Conservation (phyloP, 495 filamentous ascomycete genomes). For the Tuber magnatum region DNA sequence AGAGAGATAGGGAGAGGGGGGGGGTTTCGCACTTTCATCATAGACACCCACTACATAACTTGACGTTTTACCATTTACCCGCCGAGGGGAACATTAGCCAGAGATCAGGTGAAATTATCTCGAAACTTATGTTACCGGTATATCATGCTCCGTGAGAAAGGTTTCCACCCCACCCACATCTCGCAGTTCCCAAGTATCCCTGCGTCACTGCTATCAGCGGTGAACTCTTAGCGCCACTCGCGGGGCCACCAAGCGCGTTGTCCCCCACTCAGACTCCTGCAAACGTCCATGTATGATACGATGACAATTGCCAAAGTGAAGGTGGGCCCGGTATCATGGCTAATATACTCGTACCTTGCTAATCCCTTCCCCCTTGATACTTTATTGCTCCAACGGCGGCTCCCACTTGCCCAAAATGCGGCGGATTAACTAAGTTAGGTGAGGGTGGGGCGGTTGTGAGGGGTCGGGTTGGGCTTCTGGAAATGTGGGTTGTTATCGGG, state of each 20-base stretch:
- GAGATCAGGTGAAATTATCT: not conserved
- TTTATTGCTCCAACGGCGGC: not conserved
- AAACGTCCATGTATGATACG: not conserved
- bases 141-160: not conserved
- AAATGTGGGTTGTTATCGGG: not conserved
- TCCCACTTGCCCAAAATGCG: not conserved
- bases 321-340: not conserved
- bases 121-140: not conserved
- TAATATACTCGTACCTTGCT: not conserved
- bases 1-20: not conserved
- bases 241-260: too few species aligned
- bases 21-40: not conserved
- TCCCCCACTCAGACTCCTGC: not conserved
- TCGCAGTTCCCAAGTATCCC: not conserved
- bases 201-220: not conserved
- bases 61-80: not conserved
- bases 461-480: not conserved
- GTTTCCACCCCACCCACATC: not conserved
- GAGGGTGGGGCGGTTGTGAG: not conserved
- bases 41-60: not conserved
- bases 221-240: not conserved
- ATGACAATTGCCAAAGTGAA: not conserved
- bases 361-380: not conserved
- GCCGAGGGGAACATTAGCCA: not conserved
- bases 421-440: not conserved